Base-by-base conservation (phyloP, 352 stramenopile species). In the Globisporangium solare region DNA sequence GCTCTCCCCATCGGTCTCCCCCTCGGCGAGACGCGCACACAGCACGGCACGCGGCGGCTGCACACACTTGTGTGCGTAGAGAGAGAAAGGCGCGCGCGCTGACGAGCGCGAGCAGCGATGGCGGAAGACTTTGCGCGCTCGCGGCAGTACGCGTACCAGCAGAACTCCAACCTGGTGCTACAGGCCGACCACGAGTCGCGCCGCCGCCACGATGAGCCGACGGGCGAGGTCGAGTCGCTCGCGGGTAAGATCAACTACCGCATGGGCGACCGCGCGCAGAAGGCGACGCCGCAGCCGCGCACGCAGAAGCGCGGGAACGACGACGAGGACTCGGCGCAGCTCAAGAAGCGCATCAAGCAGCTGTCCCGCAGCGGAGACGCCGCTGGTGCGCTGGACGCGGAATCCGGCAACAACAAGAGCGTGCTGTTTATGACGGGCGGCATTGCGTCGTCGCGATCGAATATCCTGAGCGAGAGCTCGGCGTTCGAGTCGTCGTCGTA, bases 121-220 rank as follows among this genome's bases (percentile, higher is more conserved):
- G 86, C 88, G 21, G 86, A 97, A 74, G 89, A 97, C 53, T 81
- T 88, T 55, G 88, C 86, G 54, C 88, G 89, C 18, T 92, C 86
- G 63, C 75, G 87, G 53, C 86, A 96, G 67, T 97, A 97, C 81
- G 89, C 92, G 60, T 97, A 97, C 79, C 65, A 73, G 60, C 74
- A 91, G 67, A 98, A 97, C 79, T 97, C 88, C 32, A 98, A 98
- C 71, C 73, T 98, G 47, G 94, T 98, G 65, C 74, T 98, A 48
- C 84, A 97, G 68, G 88, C 91, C 7, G 90, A 98, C 57, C 85
- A 81, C 62, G 88, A 92, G 56, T 87, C 74, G 56, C 77, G 86
- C 18, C 80, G 90, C 12, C 74, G 80, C 8, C 74, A 74, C 12
- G 82, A 95, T 56, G 86, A 96, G 63, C 79, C 85, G 21, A 95